Evolutionary conservation across 805 yeast genomes (phyloP).

Genomic region (Candida corydali): DNA sequence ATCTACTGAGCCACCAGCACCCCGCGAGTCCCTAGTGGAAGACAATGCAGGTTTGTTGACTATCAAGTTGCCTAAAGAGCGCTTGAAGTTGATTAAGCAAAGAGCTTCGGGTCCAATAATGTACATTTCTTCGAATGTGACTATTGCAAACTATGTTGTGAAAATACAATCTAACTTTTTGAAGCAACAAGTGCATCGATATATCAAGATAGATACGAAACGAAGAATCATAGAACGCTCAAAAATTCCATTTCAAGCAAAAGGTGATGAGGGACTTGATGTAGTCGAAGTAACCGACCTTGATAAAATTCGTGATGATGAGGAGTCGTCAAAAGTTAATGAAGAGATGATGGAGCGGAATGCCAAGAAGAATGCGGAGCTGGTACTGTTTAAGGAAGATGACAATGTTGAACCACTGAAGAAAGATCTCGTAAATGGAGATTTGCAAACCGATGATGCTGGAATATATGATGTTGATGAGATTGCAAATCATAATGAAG

Average conservation of each 20-base stretch:
- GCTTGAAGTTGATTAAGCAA: not conserved
- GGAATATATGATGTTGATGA: too few relatives aligned
- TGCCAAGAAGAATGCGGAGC: too few relatives aligned
- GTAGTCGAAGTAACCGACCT: too few relatives aligned
- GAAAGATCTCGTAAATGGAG: too few relatives aligned
- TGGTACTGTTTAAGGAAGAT: too few relatives aligned
- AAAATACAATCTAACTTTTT: not conserved
- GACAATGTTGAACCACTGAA: too few relatives aligned
- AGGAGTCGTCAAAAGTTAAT: too few relatives aligned
- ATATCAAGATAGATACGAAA: constrained; percentile 35
- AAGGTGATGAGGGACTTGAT: too few relatives aligned
- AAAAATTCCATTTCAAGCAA: constrained; percentile 30
- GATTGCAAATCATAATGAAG: too few relatives aligned
- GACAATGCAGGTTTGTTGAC: constrained; percentile 6
- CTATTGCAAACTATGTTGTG: not conserved
- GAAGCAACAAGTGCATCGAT: constrained; percentile 26
- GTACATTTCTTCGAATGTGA: not conserved
- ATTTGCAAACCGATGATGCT: too few relatives aligned
- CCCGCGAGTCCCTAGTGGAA: not conserved
- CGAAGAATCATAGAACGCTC: constrained; percentile 37
- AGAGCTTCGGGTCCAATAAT: not conserved
- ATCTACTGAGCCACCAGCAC: not conserved
- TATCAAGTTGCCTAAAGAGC: constrained; percentile 8
- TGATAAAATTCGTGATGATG: too few relatives aligned
- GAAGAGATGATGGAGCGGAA: too few relatives aligned